Evolutionary conservation across 2,329 filamentous ascomycete species (phyloP), one percentile per base, ranked within the genome.

Genomic region (Orbilia ellipsospora): DNA sequence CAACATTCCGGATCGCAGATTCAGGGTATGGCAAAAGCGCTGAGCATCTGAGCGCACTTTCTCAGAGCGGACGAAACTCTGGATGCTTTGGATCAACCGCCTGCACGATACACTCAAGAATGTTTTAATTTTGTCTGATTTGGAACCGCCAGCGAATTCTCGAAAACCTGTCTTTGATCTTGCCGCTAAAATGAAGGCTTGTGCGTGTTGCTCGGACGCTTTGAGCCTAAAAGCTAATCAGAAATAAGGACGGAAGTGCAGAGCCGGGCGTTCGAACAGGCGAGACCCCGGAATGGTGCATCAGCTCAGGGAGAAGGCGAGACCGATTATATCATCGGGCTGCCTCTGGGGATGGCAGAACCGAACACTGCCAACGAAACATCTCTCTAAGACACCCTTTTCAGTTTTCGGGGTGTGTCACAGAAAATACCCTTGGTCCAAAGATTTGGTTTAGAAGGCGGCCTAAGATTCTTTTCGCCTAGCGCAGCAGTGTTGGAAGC

Each of bases 401-500:
- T 75, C 28, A 7, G 28, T 51, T 20, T 67, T 63, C 51, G 51
- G 72, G 64, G n/a, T n/a, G n/a, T n/a, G 64, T 69, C 59, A 75
- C 63, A 75, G 64, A 74, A 75, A 69, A 52, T 59, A 64, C 64
- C 72, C 72, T 75, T 42, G 57, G 59, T 75, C 72, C 64, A 75
- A 60, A 59, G 59, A 75, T 48, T 57, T 65, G 64, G 72, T 63
- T 57, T 44, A 60, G 44, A 55, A 55, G 55, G 51, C 23, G 31
- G 12, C 36, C 67, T 65, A 72, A 48, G 51, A 64, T 54, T 40
- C 26, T 54, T 72, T 65, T 52, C 50, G 60, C 40, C 67, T 65
- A 65, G 59, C 20, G 51, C 18, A 42, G 50, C 57, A 57, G 62
- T 40, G 56, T 70, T 72, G 44, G 45, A 48, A 42, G 36, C 13